A percentile compares a stretch with the other conserved stretches of the same genome.
Evolutionary conservation across 176 grass and related monocot species (phyloP).

Genomic region (Oryza meyeriana): DNA sequence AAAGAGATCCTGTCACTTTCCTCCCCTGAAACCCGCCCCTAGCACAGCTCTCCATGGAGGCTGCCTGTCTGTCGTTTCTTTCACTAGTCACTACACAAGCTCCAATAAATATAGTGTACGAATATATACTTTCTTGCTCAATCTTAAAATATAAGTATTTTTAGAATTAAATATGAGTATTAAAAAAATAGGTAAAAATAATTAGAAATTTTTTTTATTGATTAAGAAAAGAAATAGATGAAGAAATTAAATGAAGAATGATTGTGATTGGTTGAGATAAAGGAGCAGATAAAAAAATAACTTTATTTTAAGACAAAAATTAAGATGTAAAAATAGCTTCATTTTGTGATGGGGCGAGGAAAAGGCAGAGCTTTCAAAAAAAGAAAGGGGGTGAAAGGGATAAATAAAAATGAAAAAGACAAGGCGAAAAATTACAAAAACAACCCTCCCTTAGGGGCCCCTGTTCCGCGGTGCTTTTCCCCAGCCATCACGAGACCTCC

Average conservation of each 20-base stretch:
- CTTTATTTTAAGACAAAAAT: too few relatives aligned
- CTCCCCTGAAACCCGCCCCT: conserved; percentile 7
- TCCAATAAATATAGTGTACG: conserved; percentile 16
- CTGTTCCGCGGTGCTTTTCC: conserved; percentile 48
- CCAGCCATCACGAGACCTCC: conserved; percentile 48
- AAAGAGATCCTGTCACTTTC: neutral
- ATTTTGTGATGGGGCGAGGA: too few relatives aligned
- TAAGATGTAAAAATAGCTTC: too few relatives aligned
- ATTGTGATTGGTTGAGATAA: too few relatives aligned
- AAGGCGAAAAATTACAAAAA: conserved; percentile 43
- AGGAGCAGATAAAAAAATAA: too few relatives aligned
- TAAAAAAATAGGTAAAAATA: too few relatives aligned
- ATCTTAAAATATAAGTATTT: too few relatives aligned
- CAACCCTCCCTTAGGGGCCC: conserved; percentile 20
- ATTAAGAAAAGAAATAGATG: too few relatives aligned
- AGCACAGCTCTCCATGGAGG: conserved; percentile 29
- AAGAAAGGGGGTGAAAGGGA: neutral
- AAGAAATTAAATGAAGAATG: too few relatives aligned
- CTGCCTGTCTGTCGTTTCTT: conserved; percentile 11
- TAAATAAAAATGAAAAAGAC: conserved; percentile 28
- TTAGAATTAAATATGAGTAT: too few relatives aligned
- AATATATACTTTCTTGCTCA: too few relatives aligned
- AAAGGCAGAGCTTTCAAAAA: conserved; percentile 41
- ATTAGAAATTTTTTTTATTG: too few relatives aligned
- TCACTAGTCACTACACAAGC: conserved; percentile 17